Conservation (phyloP, 1,284 basidiomycete genomes). For the Puccinia novopanici region DNA sequence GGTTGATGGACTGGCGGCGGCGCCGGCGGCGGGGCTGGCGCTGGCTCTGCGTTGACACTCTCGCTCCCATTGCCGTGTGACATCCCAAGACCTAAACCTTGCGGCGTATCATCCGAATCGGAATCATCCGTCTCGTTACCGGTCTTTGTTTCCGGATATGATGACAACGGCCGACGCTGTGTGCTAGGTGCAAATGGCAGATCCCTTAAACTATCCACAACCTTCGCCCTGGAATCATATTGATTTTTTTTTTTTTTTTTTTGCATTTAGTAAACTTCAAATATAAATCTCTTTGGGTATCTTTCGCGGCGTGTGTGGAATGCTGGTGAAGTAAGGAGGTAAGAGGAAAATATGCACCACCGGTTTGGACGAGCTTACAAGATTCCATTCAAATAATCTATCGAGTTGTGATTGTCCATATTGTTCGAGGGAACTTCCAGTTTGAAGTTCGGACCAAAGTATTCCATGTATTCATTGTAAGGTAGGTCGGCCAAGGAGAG, state of each 20-base stretch:
- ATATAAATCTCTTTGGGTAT: background rate
- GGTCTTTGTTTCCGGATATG: conserved; percentile 32
- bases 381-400: conserved; percentile 79
- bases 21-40: conserved; percentile 4
- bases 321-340: background rate
- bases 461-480: conserved; percentile 65
- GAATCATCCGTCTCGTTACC: conserved; percentile 37
- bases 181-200: conserved; percentile 82
- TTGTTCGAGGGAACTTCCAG: conserved; percentile 88
- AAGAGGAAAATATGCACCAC: background rate
- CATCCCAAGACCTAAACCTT: background rate
- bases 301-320: too few relatives aligned
- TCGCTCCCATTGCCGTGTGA: conserved; percentile 14
- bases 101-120: conserved; percentile 26
- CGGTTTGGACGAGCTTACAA: conserved; percentile 62
- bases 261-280: background rate
- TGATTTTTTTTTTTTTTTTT: too few relatives aligned
- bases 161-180: conserved; percentile 58
- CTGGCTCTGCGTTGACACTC: background rate
- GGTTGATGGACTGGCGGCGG: conserved; percentile 27
- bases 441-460: conserved; percentile 93
- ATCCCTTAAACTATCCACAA: conserved; percentile 76
- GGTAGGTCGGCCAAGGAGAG: conserved; percentile 68
- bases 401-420: conserved; percentile 88
- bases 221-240: conserved; percentile 64